Conservation (phyloP, 768 basidiomycete genomes). For the Kwoniella pini region DNA sequence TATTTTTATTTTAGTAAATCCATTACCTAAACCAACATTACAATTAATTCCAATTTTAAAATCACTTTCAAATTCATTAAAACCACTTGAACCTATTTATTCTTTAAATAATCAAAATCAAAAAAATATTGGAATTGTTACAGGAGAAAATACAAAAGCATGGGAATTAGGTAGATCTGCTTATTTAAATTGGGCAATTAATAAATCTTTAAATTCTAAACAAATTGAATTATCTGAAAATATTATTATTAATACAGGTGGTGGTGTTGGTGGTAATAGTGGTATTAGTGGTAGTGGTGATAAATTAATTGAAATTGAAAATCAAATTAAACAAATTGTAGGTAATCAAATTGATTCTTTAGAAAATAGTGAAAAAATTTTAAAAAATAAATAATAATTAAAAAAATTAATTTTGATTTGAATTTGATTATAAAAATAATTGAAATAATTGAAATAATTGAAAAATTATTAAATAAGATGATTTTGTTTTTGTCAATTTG, state of each 20-base stretch:
- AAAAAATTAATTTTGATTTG: not conserved
- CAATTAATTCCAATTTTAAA: constrained; percentile 48
- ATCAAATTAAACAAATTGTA: constrained; percentile 7
- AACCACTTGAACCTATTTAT: constrained; percentile 60
- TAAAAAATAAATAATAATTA: not conserved
- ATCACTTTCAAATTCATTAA: constrained; percentile 57
- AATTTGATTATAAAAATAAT: no score
- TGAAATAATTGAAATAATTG: no score
- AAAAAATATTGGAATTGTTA: not conserved
- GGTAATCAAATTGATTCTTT: not conserved
- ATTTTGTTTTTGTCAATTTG: no score
- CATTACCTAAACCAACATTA: constrained; percentile 23
- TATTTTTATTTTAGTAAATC: constrained; percentile 27
- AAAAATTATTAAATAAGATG: no score
- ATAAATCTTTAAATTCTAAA: constrained; percentile 57
- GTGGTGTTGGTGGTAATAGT: no score
- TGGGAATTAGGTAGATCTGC: constrained; percentile 77
- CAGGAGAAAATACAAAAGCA: constrained; percentile 65
- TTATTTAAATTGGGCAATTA: constrained; percentile 75
- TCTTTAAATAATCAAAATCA: constrained; percentile 39
- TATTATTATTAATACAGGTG: no score
- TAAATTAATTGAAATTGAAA: constrained; percentile 29
- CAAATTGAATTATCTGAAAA: not conserved
- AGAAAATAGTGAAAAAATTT: constrained; percentile 11
- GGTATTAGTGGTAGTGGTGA: no score